Base-by-base conservation (phyloP, 495 filamentous ascomycete species). In the Aspergillus cavernicola region DNA sequence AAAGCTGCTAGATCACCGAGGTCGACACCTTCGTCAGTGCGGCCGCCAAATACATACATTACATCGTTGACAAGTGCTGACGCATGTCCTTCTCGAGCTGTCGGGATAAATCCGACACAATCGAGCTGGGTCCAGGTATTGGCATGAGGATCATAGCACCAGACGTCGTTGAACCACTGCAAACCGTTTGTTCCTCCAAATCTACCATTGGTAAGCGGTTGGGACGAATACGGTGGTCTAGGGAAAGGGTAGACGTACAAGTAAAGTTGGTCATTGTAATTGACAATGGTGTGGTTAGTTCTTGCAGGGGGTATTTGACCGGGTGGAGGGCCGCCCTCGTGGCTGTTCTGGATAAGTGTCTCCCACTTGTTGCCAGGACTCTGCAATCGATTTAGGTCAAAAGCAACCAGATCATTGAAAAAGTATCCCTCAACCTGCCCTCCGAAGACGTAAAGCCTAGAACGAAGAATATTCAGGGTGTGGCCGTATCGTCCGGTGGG, bases 21-120 rank as follows among this genome's bases (percentile, higher is more conserved):
- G 64, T 97, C 95, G 23, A 83, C 78, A 0, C 95, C 95, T 44
- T 95, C 89, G 61, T 96, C 88, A 4, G 88, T 95, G 39, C 95
- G 85, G n/a, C 95, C 95, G 55, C 95, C 95, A 65, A 99, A 99
- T 50, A 97, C 87, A 69, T 99, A 99, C 95, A 99, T 99, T 46
- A 96, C 92, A 61, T 97, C 95, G 61, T 88, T 86, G 39, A 97
- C 92, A 9, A 99, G 71, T 6, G 95, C 85, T 18, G 92, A 87
- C 13, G 95, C 91, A 66, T 99, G 95, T 4, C 95, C 95, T 79
- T 99, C 95, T 40, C 95, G 82, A 10, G 91, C 84, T 0, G 86
- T 85, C 3, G 95, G 95, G 41, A 99, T 97, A 63, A 96, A 97
- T 7, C 95, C 95, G 41, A 96, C 96, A 66, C 93, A 99, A 58